Percentiles rank a stretch among this genome's conserved stretches.
phyloP scores from a whole-genome alignment of 805 yeast genomes.

The Lipomyces sp. region DNA sequence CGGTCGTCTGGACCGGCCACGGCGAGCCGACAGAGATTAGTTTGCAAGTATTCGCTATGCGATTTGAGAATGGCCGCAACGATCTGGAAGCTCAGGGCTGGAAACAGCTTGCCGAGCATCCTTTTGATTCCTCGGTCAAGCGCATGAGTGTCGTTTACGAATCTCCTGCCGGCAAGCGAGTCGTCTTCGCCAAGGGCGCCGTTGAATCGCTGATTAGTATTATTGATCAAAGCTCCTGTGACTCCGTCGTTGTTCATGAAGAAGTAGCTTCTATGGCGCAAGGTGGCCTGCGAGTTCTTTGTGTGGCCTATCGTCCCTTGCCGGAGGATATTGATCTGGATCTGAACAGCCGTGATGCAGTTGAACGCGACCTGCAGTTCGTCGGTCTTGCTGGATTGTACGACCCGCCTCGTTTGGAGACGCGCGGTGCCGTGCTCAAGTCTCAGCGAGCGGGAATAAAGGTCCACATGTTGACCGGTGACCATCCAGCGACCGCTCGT shows the following conservation, averaged over 20 bases:
- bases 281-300: constrained; percentile 71
- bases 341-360: constrained; percentile 40
- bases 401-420: constrained; percentile 78
- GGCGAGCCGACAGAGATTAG: constrained; percentile 93
- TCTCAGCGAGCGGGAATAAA: constrained; percentile 75
- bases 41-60: constrained; percentile 69
- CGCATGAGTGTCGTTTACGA: constrained; percentile 64
- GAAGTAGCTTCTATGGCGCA: constrained; percentile 59
- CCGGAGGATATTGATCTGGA: constrained; percentile 16
- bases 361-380: constrained; percentile 55
- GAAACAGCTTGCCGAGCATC: constrained; percentile 58
- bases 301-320: constrained; percentile 52
- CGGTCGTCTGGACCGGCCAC: constrained; percentile 63
- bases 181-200: constrained; percentile 66
- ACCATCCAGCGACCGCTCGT: constrained; percentile 72
- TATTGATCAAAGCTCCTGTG: constrained; percentile 43
- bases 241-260: constrained; percentile 43
- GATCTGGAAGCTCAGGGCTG: constrained; percentile 39
- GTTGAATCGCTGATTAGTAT: constrained; percentile 59
- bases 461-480: constrained; percentile 82
- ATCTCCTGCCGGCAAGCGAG: constrained; percentile 17
- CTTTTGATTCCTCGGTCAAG: constrained; percentile 74
- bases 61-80: constrained; percentile 53
- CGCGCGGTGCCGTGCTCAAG: constrained; percentile 60
- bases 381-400: constrained; percentile 73